phyloP scores from a whole-genome alignment of 129 eudicot genomes.

The Helianthus tuberosus region DNA sequence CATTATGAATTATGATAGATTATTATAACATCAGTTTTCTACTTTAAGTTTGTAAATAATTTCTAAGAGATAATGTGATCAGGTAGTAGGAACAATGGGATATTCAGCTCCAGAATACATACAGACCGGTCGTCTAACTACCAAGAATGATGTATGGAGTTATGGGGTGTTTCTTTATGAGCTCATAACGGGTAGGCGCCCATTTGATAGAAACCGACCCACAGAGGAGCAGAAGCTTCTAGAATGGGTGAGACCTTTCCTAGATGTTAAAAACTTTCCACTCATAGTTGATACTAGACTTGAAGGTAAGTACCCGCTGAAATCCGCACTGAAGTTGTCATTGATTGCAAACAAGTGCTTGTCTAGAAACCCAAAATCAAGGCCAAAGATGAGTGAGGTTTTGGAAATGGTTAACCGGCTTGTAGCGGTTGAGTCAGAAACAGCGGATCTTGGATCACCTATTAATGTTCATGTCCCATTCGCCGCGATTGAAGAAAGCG shows the following conservation, averaged over 20 bases:
- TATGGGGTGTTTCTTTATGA: conserved; percentile 83
- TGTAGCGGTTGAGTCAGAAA: conserved; percentile 25
- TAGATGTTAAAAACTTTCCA: conserved; percentile 57
- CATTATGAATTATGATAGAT: background rate
- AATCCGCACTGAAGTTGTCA: conserved; percentile 67
- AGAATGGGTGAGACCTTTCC: conserved; percentile 78
- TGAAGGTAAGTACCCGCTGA: conserved; percentile 42
- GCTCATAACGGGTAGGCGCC: conserved; percentile 77
- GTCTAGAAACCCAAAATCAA: conserved; percentile 54
- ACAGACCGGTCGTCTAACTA: conserved; percentile 71
- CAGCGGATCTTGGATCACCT: conserved; percentile 39
- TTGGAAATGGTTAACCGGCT: conserved; percentile 61
- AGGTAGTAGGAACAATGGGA: conserved; percentile 85
- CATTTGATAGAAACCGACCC: conserved; percentile 70
- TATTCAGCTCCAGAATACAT: conserved; percentile 85
- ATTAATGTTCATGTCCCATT: conserved; percentile 22
- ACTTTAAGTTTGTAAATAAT: background rate
- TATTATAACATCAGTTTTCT: background rate
- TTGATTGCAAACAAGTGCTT: conserved; percentile 69
- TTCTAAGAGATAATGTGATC: conserved; percentile 17
- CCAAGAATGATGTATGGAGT: conserved; percentile 79
- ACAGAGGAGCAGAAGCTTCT: conserved; percentile 69
- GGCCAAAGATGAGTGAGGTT: conserved; percentile 84
- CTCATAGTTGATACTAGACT: conserved; percentile 71
- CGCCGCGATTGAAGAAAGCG: conserved; percentile 8